Percentiles rank a stretch among this genome's conserved stretches.
phyloP scores from a whole-genome alignment of 2,329 filamentous ascomycete genomes.

The Phoma herbarum region DNA sequence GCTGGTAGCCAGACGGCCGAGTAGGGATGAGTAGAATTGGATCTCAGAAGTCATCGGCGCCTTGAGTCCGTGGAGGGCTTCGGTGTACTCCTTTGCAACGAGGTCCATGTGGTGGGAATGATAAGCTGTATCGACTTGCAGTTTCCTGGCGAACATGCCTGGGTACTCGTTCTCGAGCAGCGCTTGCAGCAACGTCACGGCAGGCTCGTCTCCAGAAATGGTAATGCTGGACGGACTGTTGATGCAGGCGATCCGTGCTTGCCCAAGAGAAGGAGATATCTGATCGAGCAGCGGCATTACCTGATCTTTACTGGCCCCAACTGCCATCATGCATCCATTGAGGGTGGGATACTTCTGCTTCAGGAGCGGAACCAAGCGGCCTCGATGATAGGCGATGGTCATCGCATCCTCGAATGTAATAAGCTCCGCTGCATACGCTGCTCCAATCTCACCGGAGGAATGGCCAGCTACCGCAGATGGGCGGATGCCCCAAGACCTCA shows the following conservation, averaged over 20 bases:
- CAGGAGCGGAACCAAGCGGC: conserved; percentile 13
- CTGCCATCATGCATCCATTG: conserved; percentile 9
- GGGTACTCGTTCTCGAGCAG: conserved; percentile 41
- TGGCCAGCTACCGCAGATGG: conserved; percentile 41
- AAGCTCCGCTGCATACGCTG: conserved; percentile 36
- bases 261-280: conserved; percentile 4
- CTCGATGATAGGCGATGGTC: conserved; percentile 26
- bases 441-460: conserved; percentile 44
- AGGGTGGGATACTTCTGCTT: neutral
- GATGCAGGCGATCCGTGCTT: conserved; percentile 35
- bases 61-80: conserved; percentile 7
- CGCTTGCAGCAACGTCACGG: conserved; percentile 46
- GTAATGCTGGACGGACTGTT: conserved; percentile 57
- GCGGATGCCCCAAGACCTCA: conserved; percentile 36
- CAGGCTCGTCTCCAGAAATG: conserved; percentile 54
- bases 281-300: neutral
- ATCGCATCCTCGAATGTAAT: conserved; percentile 21
- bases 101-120: conserved; percentile 40
- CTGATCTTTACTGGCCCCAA: conserved; percentile 2
- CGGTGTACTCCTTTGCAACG: conserved; percentile 27
- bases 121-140: conserved; percentile 44
- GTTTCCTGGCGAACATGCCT: conserved; percentile 50
- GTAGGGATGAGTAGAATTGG: neutral
- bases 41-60: neutral
- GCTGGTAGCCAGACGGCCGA: conserved; percentile 9